Base-by-base conservation (phyloP, 176 grass and related monocot species). In the Triticum monococcum region DNA sequence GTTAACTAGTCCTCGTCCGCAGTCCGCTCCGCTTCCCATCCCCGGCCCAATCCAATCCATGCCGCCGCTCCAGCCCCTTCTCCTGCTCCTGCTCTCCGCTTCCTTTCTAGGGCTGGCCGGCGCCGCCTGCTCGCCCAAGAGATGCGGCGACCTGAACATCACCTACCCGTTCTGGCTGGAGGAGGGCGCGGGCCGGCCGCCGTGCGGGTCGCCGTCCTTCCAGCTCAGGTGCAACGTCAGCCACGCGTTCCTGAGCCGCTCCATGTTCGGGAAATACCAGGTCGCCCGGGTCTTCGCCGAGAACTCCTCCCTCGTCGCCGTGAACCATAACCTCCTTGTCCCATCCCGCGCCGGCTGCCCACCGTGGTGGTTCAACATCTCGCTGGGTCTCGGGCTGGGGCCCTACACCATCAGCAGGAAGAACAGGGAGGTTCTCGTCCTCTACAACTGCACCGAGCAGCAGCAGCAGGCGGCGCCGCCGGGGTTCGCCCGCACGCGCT, bases 141-240 rank as follows among this genome's bases (percentile, higher is more conserved):
- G 0, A 4, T 90, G 84, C 79, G 56, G 73, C 10, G 3, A 1
- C 1, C 73, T 87, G 6, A 57, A 16, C 31, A 35, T 87, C 57
- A 4, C 65, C 7, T 87, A 87, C 57, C 80, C 89, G 24, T 90
- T 90, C 85, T 87, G 89, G 89, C 41, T 87, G 32, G 74, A 86
- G 4, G 80, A 90, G 75, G 43, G 66, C 61, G 25, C 22, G 32
- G 41, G 43, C 18, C 2, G 3, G 6, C 41, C 41, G 32, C 9
- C 54, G 18, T 90, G 89, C 84, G 89, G 89, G 0, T 13, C 81
- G 2, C 76, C 48, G 62, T 10, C 81, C 0, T 91, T 84, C 76
- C 22, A 62, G 89, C 61, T 87, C 85, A 37, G 30, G 0, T 91
- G 89, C 81, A 85, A 54, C 69, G 4, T 4, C 30, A 23, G 1